Evolutionary conservation across 2,329 filamentous ascomycete species (phyloP).

Genomic region (Fusarium sp.): DNA sequence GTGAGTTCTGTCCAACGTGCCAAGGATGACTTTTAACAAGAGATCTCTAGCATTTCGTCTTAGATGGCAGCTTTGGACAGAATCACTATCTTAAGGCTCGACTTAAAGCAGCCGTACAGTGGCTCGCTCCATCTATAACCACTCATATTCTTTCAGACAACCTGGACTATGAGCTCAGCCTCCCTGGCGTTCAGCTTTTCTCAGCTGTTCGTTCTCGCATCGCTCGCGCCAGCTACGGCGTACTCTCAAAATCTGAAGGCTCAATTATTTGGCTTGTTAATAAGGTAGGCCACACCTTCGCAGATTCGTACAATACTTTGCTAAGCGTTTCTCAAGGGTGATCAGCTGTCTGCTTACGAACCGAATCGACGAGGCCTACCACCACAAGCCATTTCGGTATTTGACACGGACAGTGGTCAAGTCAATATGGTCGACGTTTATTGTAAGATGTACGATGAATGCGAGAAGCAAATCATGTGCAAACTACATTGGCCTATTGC

Average conservation of each 20-base stretch:
- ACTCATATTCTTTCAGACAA: accelerated
- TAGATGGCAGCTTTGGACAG: not conserved
- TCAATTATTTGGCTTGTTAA: not conserved
- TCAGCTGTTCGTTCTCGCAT: not conserved
- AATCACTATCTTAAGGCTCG: not conserved
- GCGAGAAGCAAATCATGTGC: not conserved
- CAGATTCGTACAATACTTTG: not conserved
- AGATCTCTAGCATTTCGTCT: not conserved
- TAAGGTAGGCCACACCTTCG: not conserved
- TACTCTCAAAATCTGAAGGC: not conserved
- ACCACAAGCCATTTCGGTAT: too few relatives aligned
- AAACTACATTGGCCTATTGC: not conserved
- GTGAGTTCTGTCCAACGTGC: not conserved
- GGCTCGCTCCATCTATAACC: not conserved
- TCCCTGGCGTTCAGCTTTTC: not conserved
- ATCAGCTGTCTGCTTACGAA: not conserved
- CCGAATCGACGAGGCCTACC: not conserved
- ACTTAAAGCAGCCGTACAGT: not conserved
- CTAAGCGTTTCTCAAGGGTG: not conserved
- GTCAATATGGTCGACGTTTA: not conserved
- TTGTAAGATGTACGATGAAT: too few relatives aligned
- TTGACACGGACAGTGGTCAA: accelerated
- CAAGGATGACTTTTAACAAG: not conserved
- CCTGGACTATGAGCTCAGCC: accelerated
- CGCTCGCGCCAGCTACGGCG: not conserved